A percentile compares a stretch with the other conserved stretches of the same genome.
Conservation (phyloP, 495 filamentous ascomycete species). For the Penicillium lagena region DNA sequence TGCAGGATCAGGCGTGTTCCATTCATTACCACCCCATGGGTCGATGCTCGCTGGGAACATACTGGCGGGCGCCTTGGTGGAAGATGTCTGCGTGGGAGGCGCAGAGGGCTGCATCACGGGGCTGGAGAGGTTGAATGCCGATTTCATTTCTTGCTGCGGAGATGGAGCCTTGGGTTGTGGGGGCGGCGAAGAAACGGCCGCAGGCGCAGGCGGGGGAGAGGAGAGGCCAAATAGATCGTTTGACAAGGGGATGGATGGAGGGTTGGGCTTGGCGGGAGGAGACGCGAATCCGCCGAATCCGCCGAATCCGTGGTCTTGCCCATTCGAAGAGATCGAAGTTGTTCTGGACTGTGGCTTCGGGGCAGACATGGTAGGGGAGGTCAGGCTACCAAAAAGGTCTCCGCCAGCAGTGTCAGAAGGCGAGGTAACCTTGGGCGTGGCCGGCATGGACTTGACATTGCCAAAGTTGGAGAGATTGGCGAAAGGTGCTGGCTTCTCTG, state of each 20-base stretch:
- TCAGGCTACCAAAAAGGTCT: constrained; percentile 73
- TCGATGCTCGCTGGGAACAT: constrained; percentile 34
- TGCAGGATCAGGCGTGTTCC: constrained; percentile 42
- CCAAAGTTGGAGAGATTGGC: constrained; percentile 60
- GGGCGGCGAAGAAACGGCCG: constrained; percentile 35
- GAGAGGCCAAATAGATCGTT: constrained; percentile 81
- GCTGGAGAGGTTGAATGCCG: constrained; percentile 76
- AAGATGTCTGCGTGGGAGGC: constrained; percentile 28
- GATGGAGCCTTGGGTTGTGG: constrained; percentile 27
- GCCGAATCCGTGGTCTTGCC: constrained; percentile 48
- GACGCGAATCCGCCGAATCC: constrained; percentile 37
- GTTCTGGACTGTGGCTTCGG: constrained; percentile 36
- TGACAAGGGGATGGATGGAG: constrained; percentile 37
- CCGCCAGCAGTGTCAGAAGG: constrained; percentile 49
- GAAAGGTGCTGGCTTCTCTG: constrained; percentile 64
- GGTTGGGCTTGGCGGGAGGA: constrained; percentile 35
- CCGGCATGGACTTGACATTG: constrained; percentile 47
- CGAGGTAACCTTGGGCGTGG: constrained; percentile 46
- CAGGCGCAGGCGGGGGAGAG: constrained; percentile 41
- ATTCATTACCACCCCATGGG: constrained; percentile 46
- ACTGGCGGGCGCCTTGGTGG: constrained; percentile 21
- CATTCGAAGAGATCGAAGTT: constrained; percentile 40
- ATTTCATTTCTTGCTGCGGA: constrained; percentile 42
- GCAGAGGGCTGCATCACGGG: constrained; percentile 40
- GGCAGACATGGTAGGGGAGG: constrained; percentile 45